Conservation (phyloP, 2,329 filamentous ascomycete genomes). For the Fusarium sororula region DNA sequence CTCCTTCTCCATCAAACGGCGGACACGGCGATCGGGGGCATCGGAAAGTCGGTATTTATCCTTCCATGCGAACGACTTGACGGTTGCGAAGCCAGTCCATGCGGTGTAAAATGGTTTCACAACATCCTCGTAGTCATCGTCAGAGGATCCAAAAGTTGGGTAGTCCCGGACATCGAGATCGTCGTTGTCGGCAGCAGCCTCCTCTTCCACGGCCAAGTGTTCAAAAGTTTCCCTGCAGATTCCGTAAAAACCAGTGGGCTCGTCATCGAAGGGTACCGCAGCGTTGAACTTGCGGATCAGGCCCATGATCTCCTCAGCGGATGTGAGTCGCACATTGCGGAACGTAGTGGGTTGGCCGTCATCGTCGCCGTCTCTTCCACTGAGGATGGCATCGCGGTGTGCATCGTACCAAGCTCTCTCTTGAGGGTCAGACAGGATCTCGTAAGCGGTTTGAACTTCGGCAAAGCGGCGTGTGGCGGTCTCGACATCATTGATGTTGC, state of each 20-base stretch:
- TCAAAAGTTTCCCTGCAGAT: slow-evolving; percentile 81
- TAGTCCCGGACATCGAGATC: slow-evolving; percentile 70
- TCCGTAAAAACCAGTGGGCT: slow-evolving; percentile 84
- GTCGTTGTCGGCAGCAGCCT: slow-evolving; percentile 76
- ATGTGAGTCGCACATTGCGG: slow-evolving; percentile 78
- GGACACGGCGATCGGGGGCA: slow-evolving; percentile 83
- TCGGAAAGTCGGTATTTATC: slow-evolving; percentile 86
- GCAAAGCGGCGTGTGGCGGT: slow-evolving; percentile 86
- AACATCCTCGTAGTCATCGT: slow-evolving; percentile 77
- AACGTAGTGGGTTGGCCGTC: slow-evolving; percentile 66
- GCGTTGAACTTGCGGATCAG: slow-evolving; percentile 84
- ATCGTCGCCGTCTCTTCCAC: slow-evolving; percentile 63
- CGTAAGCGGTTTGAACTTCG: slow-evolving; percentile 91
- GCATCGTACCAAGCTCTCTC: slow-evolving; percentile 98
- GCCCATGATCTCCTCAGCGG: slow-evolving; percentile 78
- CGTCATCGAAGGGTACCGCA: slow-evolving; percentile 81
- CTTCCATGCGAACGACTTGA: slow-evolving; percentile 89
- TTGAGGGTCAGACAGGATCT: slow-evolving; percentile 94
- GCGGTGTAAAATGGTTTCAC: slow-evolving; percentile 82
- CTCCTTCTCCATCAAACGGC: slow-evolving; percentile 93
- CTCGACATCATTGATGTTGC: slow-evolving; percentile 88
- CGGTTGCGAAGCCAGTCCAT: slow-evolving; percentile 85
- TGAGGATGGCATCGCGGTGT: slow-evolving; percentile 85
- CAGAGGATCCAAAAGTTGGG: slow-evolving; percentile 82
- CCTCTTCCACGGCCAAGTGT: slow-evolving; percentile 82